Evolutionary conservation across 257 asterid genomes (phyloP).

Genomic region (Leonotis leonurus): DNA sequence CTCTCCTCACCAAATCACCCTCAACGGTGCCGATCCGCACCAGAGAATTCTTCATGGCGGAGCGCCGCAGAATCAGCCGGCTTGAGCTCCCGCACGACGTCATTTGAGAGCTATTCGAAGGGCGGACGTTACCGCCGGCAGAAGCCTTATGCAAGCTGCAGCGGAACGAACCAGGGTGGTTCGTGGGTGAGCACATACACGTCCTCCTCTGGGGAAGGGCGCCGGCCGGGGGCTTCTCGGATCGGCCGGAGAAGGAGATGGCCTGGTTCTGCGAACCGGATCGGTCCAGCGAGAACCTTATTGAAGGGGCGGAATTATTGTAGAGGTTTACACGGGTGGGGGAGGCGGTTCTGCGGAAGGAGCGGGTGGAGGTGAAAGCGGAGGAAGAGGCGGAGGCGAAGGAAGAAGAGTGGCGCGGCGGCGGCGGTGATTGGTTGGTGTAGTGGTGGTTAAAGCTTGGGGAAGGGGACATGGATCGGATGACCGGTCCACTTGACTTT

Average conservation of each 20-base stretch:
- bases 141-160: conserved; percentile 40
- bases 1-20: conserved; percentile 46
- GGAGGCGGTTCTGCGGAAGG: conserved; percentile 18
- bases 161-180: conserved; percentile 62
- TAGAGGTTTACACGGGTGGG: conserved; percentile 15
- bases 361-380: conserved; percentile 20
- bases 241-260: conserved; percentile 14
- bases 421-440: conserved; percentile 8
- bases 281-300: conserved; percentile 23
- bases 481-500: conserved; percentile 34
- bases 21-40: conserved; percentile 46
- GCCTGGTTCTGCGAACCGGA: conserved; percentile 21
- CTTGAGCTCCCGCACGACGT: conserved; percentile 30
- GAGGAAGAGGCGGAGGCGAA: conserved; percentile 23
- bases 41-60: conserved; percentile 53
- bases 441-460: conserved; percentile 20
- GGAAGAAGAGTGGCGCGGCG: conserved; percentile 6
- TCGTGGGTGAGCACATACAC: conserved; percentile 60
- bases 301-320: conserved; percentile 2
- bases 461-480: conserved; percentile 31
- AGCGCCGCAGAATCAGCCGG: conserved; percentile 33
- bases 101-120: neutral
- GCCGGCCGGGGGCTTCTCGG: conserved; percentile 13
- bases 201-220: conserved; percentile 29
- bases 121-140: neutral